Evolutionary conservation across 2,329 filamentous ascomycete genomes (phyloP).

Genomic region (Diplocarpon mali): DNA sequence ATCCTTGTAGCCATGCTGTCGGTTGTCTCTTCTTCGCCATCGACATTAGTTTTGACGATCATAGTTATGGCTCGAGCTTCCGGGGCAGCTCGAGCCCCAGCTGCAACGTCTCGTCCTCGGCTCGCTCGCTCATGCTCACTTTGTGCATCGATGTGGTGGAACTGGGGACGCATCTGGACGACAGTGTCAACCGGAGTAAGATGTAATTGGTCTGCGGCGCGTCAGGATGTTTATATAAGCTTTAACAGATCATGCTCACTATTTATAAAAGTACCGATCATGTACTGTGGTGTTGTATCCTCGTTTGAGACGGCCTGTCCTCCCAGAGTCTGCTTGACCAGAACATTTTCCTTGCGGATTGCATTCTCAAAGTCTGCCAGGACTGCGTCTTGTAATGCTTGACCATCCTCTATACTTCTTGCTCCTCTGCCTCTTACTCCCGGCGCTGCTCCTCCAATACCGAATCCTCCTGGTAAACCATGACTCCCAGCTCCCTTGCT

Average conservation of each 20-base stretch:
- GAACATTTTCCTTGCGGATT: conserved; percentile 56
- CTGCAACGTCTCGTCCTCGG: conserved; percentile 29
- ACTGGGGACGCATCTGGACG: conserved; percentile 81
- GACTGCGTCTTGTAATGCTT: conserved; percentile 31
- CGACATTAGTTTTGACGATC: conserved; percentile 67
- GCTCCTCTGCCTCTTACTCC: conserved; percentile 28
- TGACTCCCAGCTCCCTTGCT: conserved; percentile 51
- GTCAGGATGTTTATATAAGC: conserved; percentile 3
- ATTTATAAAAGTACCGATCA: conserved; percentile 83
- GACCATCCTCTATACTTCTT: conserved; percentile 34
- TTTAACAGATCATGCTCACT: conserved; percentile 39
- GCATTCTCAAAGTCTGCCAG: conserved; percentile 54
- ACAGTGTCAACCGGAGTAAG: conserved; percentile 74
- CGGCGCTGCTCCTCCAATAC: conserved; percentile 38
- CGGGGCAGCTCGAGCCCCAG: conserved; percentile 19
- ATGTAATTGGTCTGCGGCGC: conserved; percentile 62
- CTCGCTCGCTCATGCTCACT: conserved; percentile 49
- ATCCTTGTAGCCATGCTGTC: conserved; percentile 69
- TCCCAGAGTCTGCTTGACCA: conserved; percentile 74
- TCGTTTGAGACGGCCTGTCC: conserved; percentile 63
- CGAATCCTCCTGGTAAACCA: conserved; percentile 64
- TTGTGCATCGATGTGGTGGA: conserved; percentile 83
- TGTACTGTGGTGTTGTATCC: conserved; percentile 55
- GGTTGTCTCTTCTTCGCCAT: conserved; percentile 52
- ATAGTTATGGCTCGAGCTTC: conserved; percentile 74